Percentiles rank a stretch among this genome's conserved stretches.
phyloP scores from a whole-genome alignment of 768 basidiomycete genomes.

The Kondoa malvinella region DNA sequence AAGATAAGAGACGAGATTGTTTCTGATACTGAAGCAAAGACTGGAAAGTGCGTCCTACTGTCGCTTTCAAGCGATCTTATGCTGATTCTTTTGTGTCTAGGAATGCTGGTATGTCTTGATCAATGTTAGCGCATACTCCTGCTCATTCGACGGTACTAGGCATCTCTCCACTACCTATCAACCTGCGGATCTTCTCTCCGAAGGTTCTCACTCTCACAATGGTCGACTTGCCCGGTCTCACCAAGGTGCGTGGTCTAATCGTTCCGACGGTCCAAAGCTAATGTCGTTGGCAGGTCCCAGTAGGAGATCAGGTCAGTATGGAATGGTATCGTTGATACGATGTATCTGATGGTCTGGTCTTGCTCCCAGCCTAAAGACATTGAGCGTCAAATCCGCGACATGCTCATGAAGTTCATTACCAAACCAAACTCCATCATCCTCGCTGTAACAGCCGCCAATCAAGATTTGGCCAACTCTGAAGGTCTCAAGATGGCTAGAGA shows the following conservation, averaged over 20 bases:
- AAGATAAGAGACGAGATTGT: constrained; percentile 95
- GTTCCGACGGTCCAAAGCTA: too few species aligned
- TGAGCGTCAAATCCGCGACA: constrained; percentile 90
- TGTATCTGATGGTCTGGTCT: constrained; percentile 27
- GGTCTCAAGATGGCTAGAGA: constrained; percentile 89
- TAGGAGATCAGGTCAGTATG: constrained; percentile 11
- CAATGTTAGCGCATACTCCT: background rate
- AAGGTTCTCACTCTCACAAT: constrained; percentile 92
- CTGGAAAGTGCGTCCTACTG: constrained; percentile 38
- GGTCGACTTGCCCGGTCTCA: constrained; percentile 91
- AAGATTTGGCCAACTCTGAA: constrained; percentile 95
- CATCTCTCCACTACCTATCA: constrained; percentile 92
- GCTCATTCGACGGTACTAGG: constrained; percentile 37
- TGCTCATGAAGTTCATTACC: constrained; percentile 87
- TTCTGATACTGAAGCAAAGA: constrained; percentile 93
- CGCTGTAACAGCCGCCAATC: constrained; percentile 88
- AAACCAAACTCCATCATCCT: constrained; percentile 92
- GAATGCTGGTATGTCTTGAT: constrained; percentile 47
- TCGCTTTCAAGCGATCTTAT: background rate
- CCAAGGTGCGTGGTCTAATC: too few species aligned
- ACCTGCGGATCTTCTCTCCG: constrained; percentile 90
- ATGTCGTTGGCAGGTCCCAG: constrained; percentile 21
- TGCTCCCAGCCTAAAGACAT: constrained; percentile 87
- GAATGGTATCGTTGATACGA: constrained; percentile 55
- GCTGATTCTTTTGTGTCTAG: constrained; percentile 31